Conservation (phyloP, 2,329 filamentous ascomycete species). For the Curvularia sp. region DNA sequence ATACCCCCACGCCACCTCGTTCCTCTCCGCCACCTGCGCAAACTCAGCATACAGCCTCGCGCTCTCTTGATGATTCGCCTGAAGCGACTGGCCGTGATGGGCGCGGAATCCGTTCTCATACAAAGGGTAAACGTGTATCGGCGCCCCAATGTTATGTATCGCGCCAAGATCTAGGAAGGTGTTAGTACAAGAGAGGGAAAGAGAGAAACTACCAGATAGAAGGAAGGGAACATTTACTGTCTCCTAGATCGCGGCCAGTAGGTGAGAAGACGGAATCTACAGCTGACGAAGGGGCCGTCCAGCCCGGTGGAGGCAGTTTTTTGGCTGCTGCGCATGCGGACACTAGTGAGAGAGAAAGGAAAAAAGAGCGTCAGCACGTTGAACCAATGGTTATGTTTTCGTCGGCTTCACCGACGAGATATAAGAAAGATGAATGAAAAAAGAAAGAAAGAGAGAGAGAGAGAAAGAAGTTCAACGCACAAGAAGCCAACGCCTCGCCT, state of each 20-base stretch:
- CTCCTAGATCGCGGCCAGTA: slow-evolving; percentile 56
- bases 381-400: not conserved
- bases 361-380: not conserved
- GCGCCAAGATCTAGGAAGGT: slow-evolving; percentile 60
- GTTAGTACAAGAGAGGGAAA: slow-evolving; percentile 26
- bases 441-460: not conserved
- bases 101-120: slow-evolving; percentile 71
- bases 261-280: slow-evolving; percentile 60
- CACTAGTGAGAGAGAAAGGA: slow-evolving; percentile 45
- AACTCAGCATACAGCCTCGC: slow-evolving; percentile 68
- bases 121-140: slow-evolving; percentile 72
- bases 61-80: slow-evolving; percentile 66
- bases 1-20: slow-evolving; percentile 66
- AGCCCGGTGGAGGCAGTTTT: slow-evolving; percentile 66
- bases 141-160: slow-evolving; percentile 65
- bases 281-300: slow-evolving; percentile 60
- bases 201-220: slow-evolving; percentile 14
- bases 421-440: not conserved
- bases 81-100: slow-evolving; percentile 60
- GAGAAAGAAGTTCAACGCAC: slow-evolving; percentile 47
- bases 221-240: slow-evolving; percentile 47
- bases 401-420: not conserved
- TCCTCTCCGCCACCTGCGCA: slow-evolving; percentile 62
- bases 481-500: slow-evolving; percentile 69
- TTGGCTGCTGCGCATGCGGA: slow-evolving; percentile 61